phyloP scores from a whole-genome alignment of 305 asterid species.

The Rubia peregrina region DNA sequence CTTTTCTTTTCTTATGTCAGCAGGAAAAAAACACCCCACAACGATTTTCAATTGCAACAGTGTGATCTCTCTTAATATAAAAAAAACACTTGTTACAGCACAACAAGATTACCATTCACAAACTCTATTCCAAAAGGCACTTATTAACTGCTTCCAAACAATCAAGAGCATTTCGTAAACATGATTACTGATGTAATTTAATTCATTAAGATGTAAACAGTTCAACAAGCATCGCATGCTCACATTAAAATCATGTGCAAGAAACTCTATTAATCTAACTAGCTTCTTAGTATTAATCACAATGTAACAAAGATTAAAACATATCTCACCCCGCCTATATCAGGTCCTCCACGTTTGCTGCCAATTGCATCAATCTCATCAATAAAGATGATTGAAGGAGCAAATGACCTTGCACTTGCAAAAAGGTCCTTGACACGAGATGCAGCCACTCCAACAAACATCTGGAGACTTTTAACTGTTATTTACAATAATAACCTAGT shows the following conservation, averaged over 20 bases:
- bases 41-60: not conserved
- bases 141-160: not conserved
- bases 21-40: not conserved
- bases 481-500: slow-evolving; percentile 12
- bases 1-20: not conserved
- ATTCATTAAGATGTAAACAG: not conserved
- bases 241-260: not conserved
- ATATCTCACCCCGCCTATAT: slow-evolving; percentile 93
- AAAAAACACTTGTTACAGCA: not conserved
- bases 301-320: not conserved
- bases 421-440: slow-evolving; percentile 99
- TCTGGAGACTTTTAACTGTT: slow-evolving; percentile 37
- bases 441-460: slow-evolving; percentile 99
- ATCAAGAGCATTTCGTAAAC: not conserved
- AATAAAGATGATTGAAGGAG: slow-evolving; percentile 96
- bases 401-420: slow-evolving; percentile 87
- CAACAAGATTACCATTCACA: not conserved
- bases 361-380: slow-evolving; percentile 99
- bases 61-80: not conserved
- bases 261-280: not conserved
- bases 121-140: not conserved
- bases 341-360: slow-evolving; percentile 99
- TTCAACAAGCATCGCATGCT: not conserved
- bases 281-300: not conserved
- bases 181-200: not conserved